Evolutionary conservation across 2,329 filamentous ascomycete genomes (phyloP).

Genomic region (Xylaria sp.): DNA sequence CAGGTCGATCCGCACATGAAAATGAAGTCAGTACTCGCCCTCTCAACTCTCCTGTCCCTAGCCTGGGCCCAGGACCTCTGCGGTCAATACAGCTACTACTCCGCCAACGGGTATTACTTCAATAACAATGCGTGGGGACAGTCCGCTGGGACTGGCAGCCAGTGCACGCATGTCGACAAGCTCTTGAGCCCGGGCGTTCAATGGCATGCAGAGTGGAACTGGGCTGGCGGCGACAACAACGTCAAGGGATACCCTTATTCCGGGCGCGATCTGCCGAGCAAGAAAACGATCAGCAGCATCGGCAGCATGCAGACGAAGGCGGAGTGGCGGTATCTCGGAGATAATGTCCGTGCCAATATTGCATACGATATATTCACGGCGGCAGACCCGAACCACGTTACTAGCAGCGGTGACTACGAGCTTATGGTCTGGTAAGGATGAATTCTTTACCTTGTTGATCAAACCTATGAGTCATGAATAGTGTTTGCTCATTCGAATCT

Average conservation of each 20-base stretch:
- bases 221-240: conserved; percentile 34
- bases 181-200: conserved; percentile 30
- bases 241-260: conserved; percentile 36
- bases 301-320: conserved; percentile 37
- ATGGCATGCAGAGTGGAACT: conserved; percentile 34
- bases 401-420: conserved; percentile 34
- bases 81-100: conserved; percentile 30
- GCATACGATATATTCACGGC: conserved; percentile 37
- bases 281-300: conserved; percentile 34
- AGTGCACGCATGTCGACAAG: conserved; percentile 34
- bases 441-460: not conserved
- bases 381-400: conserved; percentile 32
- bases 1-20: conserved; percentile 3
- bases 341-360: conserved; percentile 34
- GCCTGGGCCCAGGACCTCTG: conserved; percentile 33
- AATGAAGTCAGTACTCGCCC: conserved; percentile 30
- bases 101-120: conserved; percentile 32
- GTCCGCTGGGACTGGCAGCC: conserved; percentile 25
- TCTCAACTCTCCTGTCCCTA: conserved; percentile 26
- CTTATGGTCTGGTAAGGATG: conserved; percentile 36
- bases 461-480: not conserved
- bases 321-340: conserved; percentile 30
- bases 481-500: conserved; percentile 9
- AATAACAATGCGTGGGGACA: conserved; percentile 37
- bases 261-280: conserved; percentile 22